Base-by-base conservation (phyloP, 139 green algal genomes). In the Coelastrella sp. region DNA sequence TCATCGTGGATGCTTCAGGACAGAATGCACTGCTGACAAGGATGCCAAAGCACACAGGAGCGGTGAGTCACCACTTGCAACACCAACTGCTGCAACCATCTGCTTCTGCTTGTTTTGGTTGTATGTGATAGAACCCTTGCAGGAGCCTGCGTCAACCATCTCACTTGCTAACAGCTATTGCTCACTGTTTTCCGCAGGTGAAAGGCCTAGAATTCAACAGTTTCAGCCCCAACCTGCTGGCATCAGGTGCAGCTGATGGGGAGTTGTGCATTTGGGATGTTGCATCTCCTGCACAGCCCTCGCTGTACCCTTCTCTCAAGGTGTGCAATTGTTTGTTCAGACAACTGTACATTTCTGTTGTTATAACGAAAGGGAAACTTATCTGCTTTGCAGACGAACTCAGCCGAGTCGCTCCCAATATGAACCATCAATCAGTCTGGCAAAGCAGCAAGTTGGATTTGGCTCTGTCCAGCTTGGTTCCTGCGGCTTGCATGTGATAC, bases 241-340 rank as follows among this genome's bases (percentile, higher is more conserved):
- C 98, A 7, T 96, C 93, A 21, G 97, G 96, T 7, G 96, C 89
- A 30, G 91, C 85, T 8, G 97, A 99, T 82, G 95, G 94, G 21
- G 97, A 99, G 81, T 84, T 99, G 34, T 95, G 92, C 89, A 98
- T 99, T 48, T 99, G 98, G 98, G 95, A 99, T 86, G 68, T 99
- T 27, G 91, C 88, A 23, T 95, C 96, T 67, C 96, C 97, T 0
- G 23, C 88, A 2, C 88, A 89, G 34, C 97, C 97, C 3, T 92
- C 91, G 17, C 53, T 93, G 62, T 93, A 93, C 66, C 90, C 91
- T 7, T 82, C 88, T 0, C 79, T 93, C 45, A 87, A 87, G 82
- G 82, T 76, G 53, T 64, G 53, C 53, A 64, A n/a, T n/a, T n/a
- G n/a, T n/a, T n/a, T n/a, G n/a, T n/a, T n/a, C n/a, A n/a, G n/a